phyloP scores from a whole-genome alignment of 371 early-diverging fungal species.

The Mortierella sp. region DNA sequence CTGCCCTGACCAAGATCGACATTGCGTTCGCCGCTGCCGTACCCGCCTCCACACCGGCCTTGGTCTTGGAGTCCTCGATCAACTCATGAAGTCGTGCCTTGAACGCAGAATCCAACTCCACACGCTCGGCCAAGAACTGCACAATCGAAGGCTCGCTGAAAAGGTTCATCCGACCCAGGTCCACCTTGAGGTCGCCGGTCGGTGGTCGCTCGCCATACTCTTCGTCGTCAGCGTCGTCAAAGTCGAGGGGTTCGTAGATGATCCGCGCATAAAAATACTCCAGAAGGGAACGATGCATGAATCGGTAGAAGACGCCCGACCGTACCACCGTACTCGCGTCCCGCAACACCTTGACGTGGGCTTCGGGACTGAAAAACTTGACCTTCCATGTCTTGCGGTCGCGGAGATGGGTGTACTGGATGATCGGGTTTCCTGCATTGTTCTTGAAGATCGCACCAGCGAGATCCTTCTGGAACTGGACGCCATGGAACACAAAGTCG shows the following conservation, averaged over 20 bases:
- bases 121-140: conserved; percentile 8
- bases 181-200: background rate
- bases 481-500: background rate
- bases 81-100: background rate
- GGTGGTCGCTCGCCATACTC: background rate
- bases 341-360: background rate
- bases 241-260: background rate
- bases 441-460: background rate
- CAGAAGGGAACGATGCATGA: conserved; percentile 13
- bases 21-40: background rate
- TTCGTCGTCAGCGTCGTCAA: background rate
- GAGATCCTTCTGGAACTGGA: background rate
- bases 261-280: conserved; percentile 2
- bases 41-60: background rate
- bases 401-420: background rate
- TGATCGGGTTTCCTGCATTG: background rate
- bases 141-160: conserved; percentile 1
- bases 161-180: background rate
- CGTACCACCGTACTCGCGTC: conserved; percentile 7
- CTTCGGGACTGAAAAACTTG: conserved; percentile 10
- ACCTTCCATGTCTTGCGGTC: conserved; percentile 12
- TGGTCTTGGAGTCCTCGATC: background rate
- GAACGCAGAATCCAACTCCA: background rate
- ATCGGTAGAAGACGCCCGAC: conserved; percentile 3
- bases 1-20: background rate